Percentiles rank a stretch among this genome's conserved stretches.
Evolutionary conservation across 1,284 basidiomycete genomes (phyloP).

Genomic region (Acaromyces ingoldii): DNA sequence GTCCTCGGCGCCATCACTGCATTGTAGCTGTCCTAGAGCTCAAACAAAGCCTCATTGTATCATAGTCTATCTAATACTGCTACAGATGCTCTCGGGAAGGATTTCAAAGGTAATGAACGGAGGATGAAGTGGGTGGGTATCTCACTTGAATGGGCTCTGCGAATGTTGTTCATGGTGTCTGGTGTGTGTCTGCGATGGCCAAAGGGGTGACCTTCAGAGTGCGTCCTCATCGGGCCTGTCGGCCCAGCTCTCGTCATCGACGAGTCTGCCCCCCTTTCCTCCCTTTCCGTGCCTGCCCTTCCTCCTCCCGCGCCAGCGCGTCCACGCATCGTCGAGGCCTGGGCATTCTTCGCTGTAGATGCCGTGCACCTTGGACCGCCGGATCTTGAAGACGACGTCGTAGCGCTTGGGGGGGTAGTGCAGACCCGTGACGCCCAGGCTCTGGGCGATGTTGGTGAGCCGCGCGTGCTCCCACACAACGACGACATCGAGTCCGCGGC

Average conservation of each 20-base stretch:
- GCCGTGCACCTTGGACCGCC: constrained; percentile 5
- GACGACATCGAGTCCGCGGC: constrained; percentile 8
- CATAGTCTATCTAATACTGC: not conserved
- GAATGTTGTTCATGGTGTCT: no score
- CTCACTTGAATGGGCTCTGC: no score
- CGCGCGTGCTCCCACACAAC: constrained; percentile 14
- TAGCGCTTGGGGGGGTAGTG: constrained; percentile 8
- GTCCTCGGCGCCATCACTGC: constrained; percentile 3
- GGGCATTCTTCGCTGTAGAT: constrained; percentile 13
- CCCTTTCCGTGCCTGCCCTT: constrained; percentile 4
- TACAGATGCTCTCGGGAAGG: no score
- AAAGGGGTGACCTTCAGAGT: no score
- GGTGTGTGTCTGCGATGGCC: no score
- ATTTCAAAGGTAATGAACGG: no score
- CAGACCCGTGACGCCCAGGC: constrained; percentile 10
- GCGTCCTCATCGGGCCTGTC: no score
- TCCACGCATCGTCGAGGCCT: constrained; percentile 9
- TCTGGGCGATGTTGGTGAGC: constrained; percentile 9
- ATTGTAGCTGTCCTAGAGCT: not conserved
- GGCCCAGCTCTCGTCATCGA: constrained; percentile 14
- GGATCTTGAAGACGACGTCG: constrained; percentile 14
- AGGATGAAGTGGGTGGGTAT: no score
- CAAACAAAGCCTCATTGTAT: not conserved
- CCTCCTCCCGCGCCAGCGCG: constrained; percentile 11
- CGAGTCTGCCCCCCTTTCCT: not conserved